phyloP scores from a whole-genome alignment of 345 rosid genomes.

The Physaria fendleri region DNA sequence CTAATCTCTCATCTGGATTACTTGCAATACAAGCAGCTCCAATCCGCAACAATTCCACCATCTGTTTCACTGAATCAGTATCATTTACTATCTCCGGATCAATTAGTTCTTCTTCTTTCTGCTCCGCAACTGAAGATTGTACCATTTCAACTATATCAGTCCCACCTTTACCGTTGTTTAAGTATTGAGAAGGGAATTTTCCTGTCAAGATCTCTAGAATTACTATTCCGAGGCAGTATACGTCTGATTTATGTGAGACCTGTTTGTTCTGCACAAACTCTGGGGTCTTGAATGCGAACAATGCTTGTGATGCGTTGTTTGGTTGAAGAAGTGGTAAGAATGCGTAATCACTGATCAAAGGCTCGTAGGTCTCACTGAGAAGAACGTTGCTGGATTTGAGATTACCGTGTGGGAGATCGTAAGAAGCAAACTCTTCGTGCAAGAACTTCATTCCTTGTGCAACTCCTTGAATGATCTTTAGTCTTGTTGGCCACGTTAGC shows the following conservation, averaged over 20 bases:
- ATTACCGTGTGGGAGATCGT: constrained; percentile 75
- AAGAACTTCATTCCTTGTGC: constrained; percentile 57
- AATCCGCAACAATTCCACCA: constrained; percentile 41
- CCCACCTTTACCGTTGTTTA: constrained; percentile 50
- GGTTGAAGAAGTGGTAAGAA: constrained; percentile 44
- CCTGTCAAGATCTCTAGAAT: constrained; percentile 77
- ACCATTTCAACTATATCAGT: constrained; percentile 58
- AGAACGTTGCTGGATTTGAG: constrained; percentile 86
- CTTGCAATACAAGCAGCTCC: constrained; percentile 59
- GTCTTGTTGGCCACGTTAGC: constrained; percentile 58
- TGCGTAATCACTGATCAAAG: constrained; percentile 62
- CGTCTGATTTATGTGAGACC: constrained; percentile 61
- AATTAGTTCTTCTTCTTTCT: constrained; percentile 44
- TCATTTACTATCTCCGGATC: constrained; percentile 57
- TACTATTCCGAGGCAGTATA: constrained; percentile 69
- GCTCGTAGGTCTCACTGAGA: constrained; percentile 42
- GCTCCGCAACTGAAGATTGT: constrained; percentile 34
- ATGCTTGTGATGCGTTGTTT: constrained; percentile 31
- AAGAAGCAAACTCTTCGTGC: constrained; percentile 45
- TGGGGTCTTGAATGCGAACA: constrained; percentile 61
- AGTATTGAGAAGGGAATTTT: constrained; percentile 63
- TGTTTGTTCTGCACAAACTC: constrained; percentile 40
- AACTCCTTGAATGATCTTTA: constrained; percentile 56
- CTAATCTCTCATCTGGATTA: constrained; percentile 41
- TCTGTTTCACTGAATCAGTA: constrained; percentile 30